Percentiles rank a stretch among this genome's conserved stretches.
Evolutionary conservation across 768 basidiomycete genomes (phyloP).

Genomic region (Tylopilus intermedius): DNA sequence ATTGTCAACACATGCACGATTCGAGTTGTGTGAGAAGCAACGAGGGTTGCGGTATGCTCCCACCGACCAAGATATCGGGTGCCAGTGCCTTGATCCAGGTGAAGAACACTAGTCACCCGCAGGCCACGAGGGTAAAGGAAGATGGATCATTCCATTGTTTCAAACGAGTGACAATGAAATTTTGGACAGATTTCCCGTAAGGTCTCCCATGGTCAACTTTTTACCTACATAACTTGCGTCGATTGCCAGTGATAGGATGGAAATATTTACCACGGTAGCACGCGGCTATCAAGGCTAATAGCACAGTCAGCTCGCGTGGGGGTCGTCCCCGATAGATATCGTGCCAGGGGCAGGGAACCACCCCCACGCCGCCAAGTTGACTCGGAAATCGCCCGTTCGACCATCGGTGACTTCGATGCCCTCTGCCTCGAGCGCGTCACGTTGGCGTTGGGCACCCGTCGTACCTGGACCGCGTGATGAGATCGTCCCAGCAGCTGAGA

Average conservation of each 20-base stretch:
- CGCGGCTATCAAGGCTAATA: not conserved
- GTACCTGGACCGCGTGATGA: slow-evolving; percentile 85
- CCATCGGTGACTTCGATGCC: slow-evolving; percentile 69
- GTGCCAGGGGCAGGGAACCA: slow-evolving; percentile 55
- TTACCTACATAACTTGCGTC: too few relatives aligned
- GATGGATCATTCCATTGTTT: not conserved
- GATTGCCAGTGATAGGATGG: too few relatives aligned
- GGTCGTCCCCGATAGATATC: slow-evolving; percentile 16
- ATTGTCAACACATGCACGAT: not conserved
- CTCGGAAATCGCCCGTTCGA: slow-evolving; percentile 51
- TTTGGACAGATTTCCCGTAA: not conserved
- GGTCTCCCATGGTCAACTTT: too few relatives aligned
- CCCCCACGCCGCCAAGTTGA: slow-evolving; percentile 54
- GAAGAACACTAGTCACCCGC: too few relatives aligned
- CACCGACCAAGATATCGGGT: not conserved
- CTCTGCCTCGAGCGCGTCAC: slow-evolving; percentile 72
- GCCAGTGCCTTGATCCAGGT: too few relatives aligned
- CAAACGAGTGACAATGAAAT: not conserved
- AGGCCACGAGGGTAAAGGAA: not conserved
- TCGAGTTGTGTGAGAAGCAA: not conserved
- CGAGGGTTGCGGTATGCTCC: not conserved
- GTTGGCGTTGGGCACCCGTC: slow-evolving; percentile 68
- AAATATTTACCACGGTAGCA: too few relatives aligned
- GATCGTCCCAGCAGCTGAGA: slow-evolving; percentile 64
- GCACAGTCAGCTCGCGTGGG: not conserved